Percentiles rank a stretch among this genome's conserved stretches.
Conservation (phyloP, 352 stramenopile species). For the Pythium monospermum region DNA sequence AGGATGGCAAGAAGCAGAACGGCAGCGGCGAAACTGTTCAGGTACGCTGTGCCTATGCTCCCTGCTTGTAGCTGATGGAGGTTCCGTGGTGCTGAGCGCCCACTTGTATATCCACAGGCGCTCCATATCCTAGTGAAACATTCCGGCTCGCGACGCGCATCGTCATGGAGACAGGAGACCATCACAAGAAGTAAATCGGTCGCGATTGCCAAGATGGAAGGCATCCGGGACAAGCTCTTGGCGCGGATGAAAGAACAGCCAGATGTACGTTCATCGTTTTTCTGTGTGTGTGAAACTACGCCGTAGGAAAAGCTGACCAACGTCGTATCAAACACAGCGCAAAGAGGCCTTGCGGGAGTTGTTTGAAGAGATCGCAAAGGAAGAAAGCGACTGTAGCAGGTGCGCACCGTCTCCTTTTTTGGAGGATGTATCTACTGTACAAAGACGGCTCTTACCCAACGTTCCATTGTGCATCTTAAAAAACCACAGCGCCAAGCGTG, state of each 20-base stretch:
- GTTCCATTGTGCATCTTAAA: no score
- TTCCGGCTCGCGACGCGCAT: constrained; percentile 67
- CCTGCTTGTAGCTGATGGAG: not conserved
- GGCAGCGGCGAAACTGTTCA: constrained; percentile 48
- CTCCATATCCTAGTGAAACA: constrained; percentile 90
- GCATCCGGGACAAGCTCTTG: constrained; percentile 79
- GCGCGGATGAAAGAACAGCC: constrained; percentile 59
- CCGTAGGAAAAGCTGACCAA: no score
- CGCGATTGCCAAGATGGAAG: constrained; percentile 65
- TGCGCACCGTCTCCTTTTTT: constrained; percentile 15
- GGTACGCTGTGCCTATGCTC: not conserved
- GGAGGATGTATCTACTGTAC: no score
- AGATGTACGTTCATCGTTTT: constrained; percentile 31
- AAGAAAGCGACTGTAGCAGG: constrained; percentile 88
- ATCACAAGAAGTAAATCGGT: constrained; percentile 88
- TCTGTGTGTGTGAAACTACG: no score
- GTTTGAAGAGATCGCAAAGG: constrained; percentile 84
- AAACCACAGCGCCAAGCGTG: constrained; percentile 78
- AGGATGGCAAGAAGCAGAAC: constrained; percentile 20
- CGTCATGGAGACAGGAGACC: constrained; percentile 83
- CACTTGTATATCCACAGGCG: constrained; percentile 25
- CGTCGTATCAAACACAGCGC: no score
- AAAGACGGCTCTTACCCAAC: no score
- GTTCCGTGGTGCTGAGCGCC: not conserved
- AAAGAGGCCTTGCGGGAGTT: constrained; percentile 50